phyloP scores from a whole-genome alignment of 768 basidiomycete genomes.

The Tulasnella sp. region DNA sequence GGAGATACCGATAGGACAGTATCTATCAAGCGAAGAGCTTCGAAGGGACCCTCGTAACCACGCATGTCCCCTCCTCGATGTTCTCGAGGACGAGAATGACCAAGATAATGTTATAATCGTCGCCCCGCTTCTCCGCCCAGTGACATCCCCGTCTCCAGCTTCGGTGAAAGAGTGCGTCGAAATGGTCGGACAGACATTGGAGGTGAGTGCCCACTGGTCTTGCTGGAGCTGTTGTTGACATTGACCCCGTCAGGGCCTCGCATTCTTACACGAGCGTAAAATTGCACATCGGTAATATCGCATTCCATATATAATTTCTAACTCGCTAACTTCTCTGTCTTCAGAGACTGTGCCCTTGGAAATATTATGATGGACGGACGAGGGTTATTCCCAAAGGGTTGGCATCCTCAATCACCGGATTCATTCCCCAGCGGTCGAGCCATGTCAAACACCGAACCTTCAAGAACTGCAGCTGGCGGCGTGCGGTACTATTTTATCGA shows the following conservation, averaged over 20 bases:
- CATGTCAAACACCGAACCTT: neutral
- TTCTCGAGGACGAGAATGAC: neutral
- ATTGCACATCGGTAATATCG: constrained; percentile 14
- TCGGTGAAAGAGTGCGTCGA: neutral
- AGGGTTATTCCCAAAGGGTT: neutral
- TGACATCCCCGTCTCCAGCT: neutral
- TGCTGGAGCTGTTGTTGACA: neutral
- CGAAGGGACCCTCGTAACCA: constrained; percentile 4
- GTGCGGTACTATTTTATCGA: constrained; percentile 14
- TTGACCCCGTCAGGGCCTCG: neutral
- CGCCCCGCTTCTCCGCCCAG: neutral
- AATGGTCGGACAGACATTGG: neutral
- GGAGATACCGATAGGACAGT: neutral
- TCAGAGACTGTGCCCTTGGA: constrained; percentile 3
- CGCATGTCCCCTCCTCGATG: neutral
- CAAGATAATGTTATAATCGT: neutral
- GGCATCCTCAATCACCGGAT: constrained; percentile 3
- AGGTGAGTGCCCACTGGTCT: neutral
- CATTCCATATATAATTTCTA: too few relatives aligned
- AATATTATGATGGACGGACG: constrained; percentile 14
- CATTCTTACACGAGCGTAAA: constrained; percentile 12
- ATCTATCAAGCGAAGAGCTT: neutral
- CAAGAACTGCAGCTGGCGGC: neutral
- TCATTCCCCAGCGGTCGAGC: neutral
- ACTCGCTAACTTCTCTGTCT: too few relatives aligned